Evolutionary conservation across 2,329 filamentous ascomycete species (phyloP), one percentile per base, ranked within the genome.

Genomic region (Torrubiellomyces zombiae): DNA sequence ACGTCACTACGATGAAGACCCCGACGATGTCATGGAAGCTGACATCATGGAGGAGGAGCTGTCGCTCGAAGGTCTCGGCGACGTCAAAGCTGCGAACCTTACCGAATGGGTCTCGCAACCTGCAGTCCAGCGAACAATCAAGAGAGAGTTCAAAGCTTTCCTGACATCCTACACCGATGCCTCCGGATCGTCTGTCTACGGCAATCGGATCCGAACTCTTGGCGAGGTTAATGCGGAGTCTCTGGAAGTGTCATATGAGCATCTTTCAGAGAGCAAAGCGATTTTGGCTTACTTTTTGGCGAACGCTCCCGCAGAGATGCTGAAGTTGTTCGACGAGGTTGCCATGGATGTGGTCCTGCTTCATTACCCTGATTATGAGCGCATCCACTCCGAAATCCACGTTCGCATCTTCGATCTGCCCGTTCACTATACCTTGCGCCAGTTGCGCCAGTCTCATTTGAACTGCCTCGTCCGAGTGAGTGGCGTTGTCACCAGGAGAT

Each of bases 151-250:
- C 68, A 93, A 92, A 51, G 77, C 80, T 3, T 98, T 98, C 58
- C 59, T 98, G 41, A 95, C 89, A 8, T 86, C 94, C 40, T 95
- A 91, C 49, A 93, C 75, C 5, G 89, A 98, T 43, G 73, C 83
- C 27, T 73, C 76, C 35, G 85, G 83, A 27, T 75, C 72, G 4
- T 98, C 89, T 0, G 83, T 98, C 25, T 98, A 98, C 48, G 89
- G 89, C 27, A 85, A 82, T 38, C 78, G 85, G 28, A 92, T 98
- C 37, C 72, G 82, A 37, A 94, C 81, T 0, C 70, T 98, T n/a
- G 91, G 89, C 58, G 86, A 95, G 53, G 66, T 94, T 47, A 98
- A 98, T 49, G 82, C 85, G 23, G 91, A 95, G 53, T 83, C 86
- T 19, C 67, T 98, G 4, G 89, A 98, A 48, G 83, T 98, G 22